Evolutionary conservation across 192 early-diverging fungal species (phyloP).

Genomic region (Coemansia sp.): DNA sequence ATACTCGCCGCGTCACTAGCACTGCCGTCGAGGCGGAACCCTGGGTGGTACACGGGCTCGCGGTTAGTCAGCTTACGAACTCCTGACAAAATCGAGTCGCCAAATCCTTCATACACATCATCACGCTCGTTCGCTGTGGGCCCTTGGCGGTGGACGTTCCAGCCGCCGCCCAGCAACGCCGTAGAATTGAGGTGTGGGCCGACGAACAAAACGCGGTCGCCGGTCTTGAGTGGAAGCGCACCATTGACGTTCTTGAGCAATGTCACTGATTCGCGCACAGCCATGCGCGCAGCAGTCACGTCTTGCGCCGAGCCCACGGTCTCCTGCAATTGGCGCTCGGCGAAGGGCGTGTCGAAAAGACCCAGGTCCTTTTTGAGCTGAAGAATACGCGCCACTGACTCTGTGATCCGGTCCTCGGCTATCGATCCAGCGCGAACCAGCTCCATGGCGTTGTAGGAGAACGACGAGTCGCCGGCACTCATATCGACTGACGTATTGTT

Average conservation of each 20-base stretch:
- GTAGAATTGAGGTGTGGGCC: slow-evolving; percentile 63
- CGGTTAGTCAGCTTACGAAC: slow-evolving; percentile 13
- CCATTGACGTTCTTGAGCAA: slow-evolving; percentile 57
- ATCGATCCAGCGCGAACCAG: slow-evolving; percentile 52
- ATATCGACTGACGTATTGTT: slow-evolving; percentile 62
- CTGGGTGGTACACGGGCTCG: slow-evolving; percentile 19
- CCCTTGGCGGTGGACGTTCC: slow-evolving; percentile 60
- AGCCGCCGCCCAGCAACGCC: slow-evolving; percentile 57
- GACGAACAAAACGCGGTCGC: slow-evolving; percentile 58
- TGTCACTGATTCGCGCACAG: slow-evolving; percentile 62
- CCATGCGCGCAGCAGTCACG: slow-evolving; percentile 46
- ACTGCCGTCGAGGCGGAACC: slow-evolving; percentile 18
- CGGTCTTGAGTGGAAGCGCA: slow-evolving; percentile 51
- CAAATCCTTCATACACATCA: slow-evolving; percentile 29
- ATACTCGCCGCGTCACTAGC: neutral
- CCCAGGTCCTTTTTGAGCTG: slow-evolving; percentile 71
- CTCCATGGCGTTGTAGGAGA: slow-evolving; percentile 33
- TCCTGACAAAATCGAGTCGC: slow-evolving; percentile 21
- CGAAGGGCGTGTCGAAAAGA: slow-evolving; percentile 53
- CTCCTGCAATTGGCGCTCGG: slow-evolving; percentile 26
- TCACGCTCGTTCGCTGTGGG: slow-evolving; percentile 14
- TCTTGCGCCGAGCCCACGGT: slow-evolving; percentile 57
- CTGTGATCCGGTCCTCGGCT: slow-evolving; percentile 48
- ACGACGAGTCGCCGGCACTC: slow-evolving; percentile 45
- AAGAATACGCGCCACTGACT: slow-evolving; percentile 58